Evolutionary conservation across 129 eudicot genomes (phyloP).

Genomic region (Arctium lappa): DNA sequence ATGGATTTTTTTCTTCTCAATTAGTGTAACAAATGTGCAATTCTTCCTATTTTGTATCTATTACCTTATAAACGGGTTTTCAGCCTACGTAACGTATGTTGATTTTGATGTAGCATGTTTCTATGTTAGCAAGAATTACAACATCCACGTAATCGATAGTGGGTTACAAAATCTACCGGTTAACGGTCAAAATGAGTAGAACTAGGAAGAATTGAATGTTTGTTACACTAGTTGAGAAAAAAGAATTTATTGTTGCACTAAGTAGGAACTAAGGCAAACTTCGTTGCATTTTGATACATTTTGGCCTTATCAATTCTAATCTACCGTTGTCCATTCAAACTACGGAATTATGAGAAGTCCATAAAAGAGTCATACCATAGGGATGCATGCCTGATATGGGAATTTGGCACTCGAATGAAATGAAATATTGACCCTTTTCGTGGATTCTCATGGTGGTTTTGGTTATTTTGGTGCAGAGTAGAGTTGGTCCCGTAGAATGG

Average conservation of each 20-base stretch:
- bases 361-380: not conserved
- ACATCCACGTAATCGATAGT: not conserved
- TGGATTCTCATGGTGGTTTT: not conserved
- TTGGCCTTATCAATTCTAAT: no score
- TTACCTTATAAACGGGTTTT: not conserved
- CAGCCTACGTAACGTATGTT: not conserved
- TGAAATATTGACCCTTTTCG: not conserved
- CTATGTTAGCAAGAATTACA: not conserved
- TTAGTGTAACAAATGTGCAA: not conserved
- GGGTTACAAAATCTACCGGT: not conserved
- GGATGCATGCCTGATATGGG: not conserved
- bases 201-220: not conserved
- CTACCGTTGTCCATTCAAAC: not conserved
- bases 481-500: conserved; percentile 99
- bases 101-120: not conserved
- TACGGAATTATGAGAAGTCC: not conserved
- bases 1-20: not conserved
- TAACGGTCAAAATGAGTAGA: not conserved
- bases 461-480: conserved; percentile 56
- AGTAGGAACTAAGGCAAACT: not conserved
- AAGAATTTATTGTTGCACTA: not conserved
- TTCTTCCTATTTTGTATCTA: not conserved
- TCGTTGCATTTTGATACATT: not conserved
- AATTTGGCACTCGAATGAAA: not conserved
- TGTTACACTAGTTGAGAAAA: not conserved